phyloP scores from a whole-genome alignment of 2,329 filamentous ascomycete species.

The Pestalotiopsis sp. region DNA sequence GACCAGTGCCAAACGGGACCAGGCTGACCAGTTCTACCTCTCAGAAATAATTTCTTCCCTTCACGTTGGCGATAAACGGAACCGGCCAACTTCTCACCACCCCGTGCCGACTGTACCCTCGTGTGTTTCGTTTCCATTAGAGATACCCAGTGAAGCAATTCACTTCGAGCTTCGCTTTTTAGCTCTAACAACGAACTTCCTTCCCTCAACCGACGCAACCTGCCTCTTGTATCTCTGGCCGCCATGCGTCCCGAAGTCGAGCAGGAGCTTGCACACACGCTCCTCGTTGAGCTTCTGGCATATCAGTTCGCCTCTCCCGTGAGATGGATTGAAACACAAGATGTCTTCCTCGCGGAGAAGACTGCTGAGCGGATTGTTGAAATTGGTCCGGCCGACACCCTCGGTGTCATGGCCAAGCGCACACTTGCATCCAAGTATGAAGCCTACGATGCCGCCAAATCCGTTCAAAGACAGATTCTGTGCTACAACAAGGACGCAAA shows the following conservation, averaged over 20 bases:
- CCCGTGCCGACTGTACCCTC: conserved; percentile 3
- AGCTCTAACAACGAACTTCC: conserved; percentile 11
- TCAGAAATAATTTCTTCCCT: conserved; percentile 2
- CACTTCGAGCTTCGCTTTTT: conserved; percentile 1
- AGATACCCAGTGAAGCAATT: conserved; percentile 14
- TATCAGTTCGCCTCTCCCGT: conserved; percentile 99
- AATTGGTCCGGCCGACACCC: conserved; percentile 93
- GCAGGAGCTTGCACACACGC: conserved; percentile 97
- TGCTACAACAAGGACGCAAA: conserved; percentile 99
- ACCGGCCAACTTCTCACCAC: background rate
- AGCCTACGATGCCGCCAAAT: conserved; percentile 96
- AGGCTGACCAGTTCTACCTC: conserved; percentile 1
- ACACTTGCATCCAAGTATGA: conserved; percentile 97
- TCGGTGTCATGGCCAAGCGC: conserved; percentile 96
- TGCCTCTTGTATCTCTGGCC: conserved; percentile 18
- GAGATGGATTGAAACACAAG: conserved; percentile 99
- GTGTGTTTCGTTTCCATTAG: conserved; percentile 8
- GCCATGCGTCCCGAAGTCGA: conserved; percentile 96
- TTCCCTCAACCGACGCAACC: conserved; percentile 13
- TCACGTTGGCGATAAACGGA: background rate
- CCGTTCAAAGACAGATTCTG: conserved; percentile 93
- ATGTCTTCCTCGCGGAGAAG: conserved; percentile 98
- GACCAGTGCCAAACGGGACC: background rate
- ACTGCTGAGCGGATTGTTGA: conserved; percentile 96
- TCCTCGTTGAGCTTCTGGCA: conserved; percentile 97